Base-by-base conservation (phyloP, 306 rosid genomes). In the Vicia sativa region DNA sequence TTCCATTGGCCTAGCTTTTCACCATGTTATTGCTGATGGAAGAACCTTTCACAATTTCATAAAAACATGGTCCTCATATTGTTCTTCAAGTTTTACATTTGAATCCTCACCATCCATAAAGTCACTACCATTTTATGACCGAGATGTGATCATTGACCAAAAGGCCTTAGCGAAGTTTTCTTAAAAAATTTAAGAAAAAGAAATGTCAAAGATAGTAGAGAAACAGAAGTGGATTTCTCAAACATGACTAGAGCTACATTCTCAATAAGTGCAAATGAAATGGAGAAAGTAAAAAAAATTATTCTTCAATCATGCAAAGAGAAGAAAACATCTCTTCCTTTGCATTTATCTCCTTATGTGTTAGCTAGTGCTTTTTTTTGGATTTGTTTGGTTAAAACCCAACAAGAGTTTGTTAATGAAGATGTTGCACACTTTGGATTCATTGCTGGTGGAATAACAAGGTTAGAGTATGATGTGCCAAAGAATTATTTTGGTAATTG, bases 41-140 rank as follows among this genome's bases (percentile, higher is more conserved):
- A 81, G 91, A 57, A 86, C 91, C 18, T 77, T 86, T 42, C 62
- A 74, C 71, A 81, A 77, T 48, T 83, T 83, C 80, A 53, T 86
- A 42, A 74, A 74, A 38, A 73, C 80, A 13, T 83, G 91, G 91
- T 82, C 88, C 19, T 45, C 67, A 0, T 81, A 64, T 42, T 79
- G 71, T 10, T 79, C 68, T 6, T 9, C 55, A 2, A 26, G n/a
- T n/a, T n/a, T 2, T 23, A 3, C 57, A 1, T 34, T 12, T 3
- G 69, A 16, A n/a, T 16, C 78, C 28, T 52, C 77, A 7, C 48
- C 34, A 2, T 12, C 49, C 5, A 5, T 7, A 2, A 37, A 28
- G 12, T 34, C 58, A 9, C 8, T 49, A 1, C 81, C 82, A 3
- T 74, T 11, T 2, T 65, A 37, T 15, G 83, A 86, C 14, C 65